Evolutionary conservation across 176 grass and related monocot species (phyloP), one percentile per base, ranked within the genome.

Genomic region (Oryza punctata): DNA sequence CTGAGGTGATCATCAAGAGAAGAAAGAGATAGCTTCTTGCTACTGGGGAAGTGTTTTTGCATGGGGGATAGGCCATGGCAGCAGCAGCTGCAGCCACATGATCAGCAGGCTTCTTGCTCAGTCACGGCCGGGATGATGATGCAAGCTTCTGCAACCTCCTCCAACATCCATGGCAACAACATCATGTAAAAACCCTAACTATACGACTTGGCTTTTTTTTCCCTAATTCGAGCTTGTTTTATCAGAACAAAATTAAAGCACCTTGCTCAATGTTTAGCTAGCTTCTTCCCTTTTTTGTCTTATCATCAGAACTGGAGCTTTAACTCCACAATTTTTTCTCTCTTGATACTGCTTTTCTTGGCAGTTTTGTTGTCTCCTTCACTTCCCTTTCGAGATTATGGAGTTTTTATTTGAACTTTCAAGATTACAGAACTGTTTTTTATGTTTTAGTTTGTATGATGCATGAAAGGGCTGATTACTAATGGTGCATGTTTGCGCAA

Each of bases 121-220:
- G 72, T 28, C 10, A 12, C 52, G 7, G 52, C 67, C 24, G 69
- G 68, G 73, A 90, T 78, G 88, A 45, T 73, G 88, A 45, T 73
- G 21, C 83, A 82, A 78, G 84, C 88, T 86, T 73, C 88, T 30
- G 69, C 75, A 46, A 23, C 87, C 30, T 82, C 78, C 32, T 82
- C 83, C 33, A 47, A 73, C 78, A 57, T 78, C 73, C 83, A 90
- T 90, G 83, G 88, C 68, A 78, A 18, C 35, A 86, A 18, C 35
- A 86, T 46, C 83, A 86, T 86, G 83, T 90, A 90, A 86, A 90
- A 86, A 90, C 83, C 88, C 88, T 82, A 90, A 82, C 43, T 76
- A 16, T 27, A 25, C 12, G 41, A 11, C 1, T 49, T 64, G 12
- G 4, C 3, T 4, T 28, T 54, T 19, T n/a, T 73, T 61, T 23